A percentile compares a stretch with the other conserved stretches of the same genome.
Conservation (phyloP, 169 alveolate genomes). For the Plasmodium vinckei region DNA sequence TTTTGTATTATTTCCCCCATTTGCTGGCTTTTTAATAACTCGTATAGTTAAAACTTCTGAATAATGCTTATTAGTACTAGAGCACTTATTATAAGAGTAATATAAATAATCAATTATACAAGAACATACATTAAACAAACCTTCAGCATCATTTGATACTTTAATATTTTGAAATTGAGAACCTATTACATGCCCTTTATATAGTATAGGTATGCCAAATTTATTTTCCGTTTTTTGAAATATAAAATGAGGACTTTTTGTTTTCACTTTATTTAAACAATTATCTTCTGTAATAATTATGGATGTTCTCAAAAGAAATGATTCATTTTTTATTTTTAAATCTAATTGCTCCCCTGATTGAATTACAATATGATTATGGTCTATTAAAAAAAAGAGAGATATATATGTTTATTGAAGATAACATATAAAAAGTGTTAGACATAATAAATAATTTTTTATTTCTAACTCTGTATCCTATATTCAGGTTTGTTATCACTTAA, state of each 20-base stretch:
- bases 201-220: conserved; percentile 53
- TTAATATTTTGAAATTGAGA: conserved; percentile 41
- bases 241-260: conserved; percentile 16
- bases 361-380: conserved; percentile 21
- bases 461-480: conserved; percentile 31
- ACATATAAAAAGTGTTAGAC: background rate
- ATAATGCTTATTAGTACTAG: conserved; percentile 33
- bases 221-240: conserved; percentile 10
- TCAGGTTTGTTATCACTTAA: conserved; percentile 49
- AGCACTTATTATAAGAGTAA: conserved; percentile 28
- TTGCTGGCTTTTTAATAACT: conserved; percentile 10
- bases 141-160: conserved; percentile 45
- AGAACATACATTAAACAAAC: conserved; percentile 60
- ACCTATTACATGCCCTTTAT: conserved; percentile 66
- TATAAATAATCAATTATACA: conserved; percentile 25
- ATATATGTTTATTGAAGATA: background rate
- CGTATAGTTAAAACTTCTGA: conserved; percentile 42
- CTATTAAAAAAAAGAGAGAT: background rate
- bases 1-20: background rate
- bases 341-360: conserved; percentile 46
- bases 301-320: conserved; percentile 29
- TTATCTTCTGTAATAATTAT: conserved; percentile 38
- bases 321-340: conserved; percentile 36
- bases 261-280: conserved; percentile 25
- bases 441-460: background rate